These are phyloP conservation scores for Cladochytrium tenue DNA, from an alignment of 371 early-diverging fungal genomes.

Conservation along the genomic window DNA sequence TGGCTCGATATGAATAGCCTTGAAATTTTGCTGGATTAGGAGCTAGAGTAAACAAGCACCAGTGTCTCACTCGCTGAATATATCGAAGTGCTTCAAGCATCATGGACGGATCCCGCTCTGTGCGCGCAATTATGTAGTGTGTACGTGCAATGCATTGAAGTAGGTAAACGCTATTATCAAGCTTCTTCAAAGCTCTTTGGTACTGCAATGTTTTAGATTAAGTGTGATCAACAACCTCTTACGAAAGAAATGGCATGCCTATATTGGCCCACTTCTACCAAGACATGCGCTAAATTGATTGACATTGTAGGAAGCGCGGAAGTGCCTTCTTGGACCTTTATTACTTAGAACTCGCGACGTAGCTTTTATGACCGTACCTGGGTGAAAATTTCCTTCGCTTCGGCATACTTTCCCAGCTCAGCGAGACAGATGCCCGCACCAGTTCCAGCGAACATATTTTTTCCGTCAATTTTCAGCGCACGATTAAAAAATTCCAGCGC, in stretches of 20 bases:
- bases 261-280: conserved; percentile 72
- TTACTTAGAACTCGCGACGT: background rate
- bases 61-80: conserved; percentile 56
- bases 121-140: conserved; percentile 75
- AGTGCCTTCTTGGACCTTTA: conserved; percentile 50
- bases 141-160: conserved; percentile 76
- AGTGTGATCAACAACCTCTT: background rate
- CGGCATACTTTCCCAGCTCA: conserved; percentile 65
- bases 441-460: conserved; percentile 50
- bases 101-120: conserved; percentile 64
- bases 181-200: conserved; percentile 56
- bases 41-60: too few species aligned
- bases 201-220: conserved; percentile 48
- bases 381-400: conserved; percentile 75
- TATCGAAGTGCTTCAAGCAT: conserved; percentile 69
- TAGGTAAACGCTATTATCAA: conserved; percentile 52
- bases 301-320: conserved; percentile 60
- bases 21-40: conserved; percentile 8
- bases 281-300: conserved; percentile 78
- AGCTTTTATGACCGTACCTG: conserved; percentile 46
- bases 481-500: conserved; percentile 83
- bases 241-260: conserved; percentile 67
- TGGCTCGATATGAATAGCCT: conserved; percentile 44
- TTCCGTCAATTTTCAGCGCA: conserved; percentile 71
- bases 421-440: conserved; percentile 69